Percentiles rank a stretch among this genome's conserved stretches.
phyloP scores from a whole-genome alignment of 1,284 basidiomycete genomes.

The Cystobasidium pallidum region DNA sequence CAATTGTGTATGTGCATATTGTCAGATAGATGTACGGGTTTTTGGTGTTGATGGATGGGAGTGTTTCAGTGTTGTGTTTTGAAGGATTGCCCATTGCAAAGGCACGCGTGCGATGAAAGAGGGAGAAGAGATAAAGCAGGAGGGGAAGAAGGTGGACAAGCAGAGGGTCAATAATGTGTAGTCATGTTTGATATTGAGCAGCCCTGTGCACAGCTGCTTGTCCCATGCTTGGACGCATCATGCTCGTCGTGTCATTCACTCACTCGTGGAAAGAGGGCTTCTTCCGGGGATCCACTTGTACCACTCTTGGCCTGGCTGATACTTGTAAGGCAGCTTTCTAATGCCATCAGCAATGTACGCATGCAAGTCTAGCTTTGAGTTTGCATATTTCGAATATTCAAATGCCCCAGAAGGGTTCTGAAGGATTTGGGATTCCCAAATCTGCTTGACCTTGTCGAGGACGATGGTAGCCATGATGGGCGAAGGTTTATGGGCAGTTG shows the following conservation, averaged over 20 bases:
- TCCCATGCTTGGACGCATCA: background rate
- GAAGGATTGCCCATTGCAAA: background rate
- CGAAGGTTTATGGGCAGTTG: background rate
- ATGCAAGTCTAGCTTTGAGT: constrained; percentile 29
- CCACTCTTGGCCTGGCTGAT: constrained; percentile 25
- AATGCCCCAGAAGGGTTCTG: constrained; percentile 28
- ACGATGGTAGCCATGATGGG: constrained; percentile 5
- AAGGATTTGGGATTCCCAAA: constrained; percentile 9
- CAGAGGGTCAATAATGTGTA: background rate
- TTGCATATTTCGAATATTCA: constrained; percentile 14
- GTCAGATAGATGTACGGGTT: too few species aligned
- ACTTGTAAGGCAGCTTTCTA: background rate
- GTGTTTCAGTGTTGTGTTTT: background rate
- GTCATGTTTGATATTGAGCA: too few species aligned
- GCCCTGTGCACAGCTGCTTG: background rate
- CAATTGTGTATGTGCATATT: too few species aligned
- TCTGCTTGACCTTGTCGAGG: constrained; percentile 7
- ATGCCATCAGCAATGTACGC: constrained; percentile 29
- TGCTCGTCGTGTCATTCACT: constrained; percentile 3
- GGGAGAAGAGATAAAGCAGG: background rate
- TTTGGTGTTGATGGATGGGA: background rate
- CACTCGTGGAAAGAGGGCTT: constrained; percentile 40
- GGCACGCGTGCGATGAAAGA: background rate
- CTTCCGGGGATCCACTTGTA: constrained; percentile 39
- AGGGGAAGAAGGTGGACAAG: background rate